Base-by-base conservation (phyloP, 2,329 filamentous ascomycete genomes). In the Colletotrichum sp. region DNA sequence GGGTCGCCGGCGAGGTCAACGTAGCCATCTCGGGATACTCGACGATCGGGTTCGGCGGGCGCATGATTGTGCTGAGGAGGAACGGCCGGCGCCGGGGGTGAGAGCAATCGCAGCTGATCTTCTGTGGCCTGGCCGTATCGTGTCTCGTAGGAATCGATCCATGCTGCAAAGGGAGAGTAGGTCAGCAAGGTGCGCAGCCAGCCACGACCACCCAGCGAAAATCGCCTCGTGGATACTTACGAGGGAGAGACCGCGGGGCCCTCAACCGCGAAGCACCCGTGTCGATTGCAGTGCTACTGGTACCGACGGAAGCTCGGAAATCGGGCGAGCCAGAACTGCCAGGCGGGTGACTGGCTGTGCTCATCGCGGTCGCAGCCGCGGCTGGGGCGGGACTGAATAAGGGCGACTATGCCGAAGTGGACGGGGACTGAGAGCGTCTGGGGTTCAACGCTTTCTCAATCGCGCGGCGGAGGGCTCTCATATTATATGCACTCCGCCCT, bases 11-110 rank as follows among this genome's bases (percentile, higher is more conserved):
- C 82, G 71, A 80, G 85, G 77, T 86, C 84, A 71, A 89, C 81
- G 73, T 85, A 90, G 26, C 89, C 89, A 80, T 90, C 88, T 68
- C 83, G 84, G 7, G 88, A 90, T 13, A 89, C 82, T 59, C 88
- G 85, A 44, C 87, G 82, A 36, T 85, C 81, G 16, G 82, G 81
- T 32, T 86, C 83, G 75, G 81, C 80, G 26, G 87, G 87, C 2
- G 82, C 80, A 44, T 84, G 84, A 76, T 89, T 88, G 79, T 86
- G 86, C 16, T 87, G 85, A 5, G 87, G 83, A 16, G 80, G 82
- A 9, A 84, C 80, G 28, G 85, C 80, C n/a, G 84, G 84, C 2
- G 81, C 80, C 3, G 88, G 88, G 30, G 83, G 83, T 60, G 79
- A 83, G 16, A 89, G 81, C 21, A 87, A 81, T 28, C 81, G 81